phyloP scores from a whole-genome alignment of 176 grass and related monocot species.

The Triticum urartu region DNA sequence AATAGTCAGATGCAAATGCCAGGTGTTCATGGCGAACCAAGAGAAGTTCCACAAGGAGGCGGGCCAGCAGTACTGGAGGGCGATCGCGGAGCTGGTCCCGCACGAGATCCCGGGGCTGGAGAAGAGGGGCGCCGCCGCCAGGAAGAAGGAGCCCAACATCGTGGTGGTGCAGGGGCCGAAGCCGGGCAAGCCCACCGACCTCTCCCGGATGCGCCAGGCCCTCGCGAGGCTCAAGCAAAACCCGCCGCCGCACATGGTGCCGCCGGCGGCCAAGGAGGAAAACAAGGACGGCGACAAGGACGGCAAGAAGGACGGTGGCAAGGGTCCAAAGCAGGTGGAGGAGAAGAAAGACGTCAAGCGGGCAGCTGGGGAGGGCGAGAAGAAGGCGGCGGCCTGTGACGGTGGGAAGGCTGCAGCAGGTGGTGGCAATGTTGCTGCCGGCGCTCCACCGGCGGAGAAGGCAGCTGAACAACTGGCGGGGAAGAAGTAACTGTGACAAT shows the following conservation, averaged over 20 bases:
- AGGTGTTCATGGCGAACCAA: constrained; percentile 64
- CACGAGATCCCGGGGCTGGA: constrained; percentile 65
- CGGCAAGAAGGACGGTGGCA: not conserved
- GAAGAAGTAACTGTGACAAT: constrained; percentile 23
- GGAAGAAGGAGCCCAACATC: constrained; percentile 47
- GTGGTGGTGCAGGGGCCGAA: constrained; percentile 65
- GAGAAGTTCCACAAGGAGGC: constrained; percentile 78
- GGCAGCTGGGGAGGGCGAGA: not conserved
- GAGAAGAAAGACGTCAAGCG: constrained; percentile 13
- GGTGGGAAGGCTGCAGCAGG: not conserved
- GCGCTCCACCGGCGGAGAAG: not conserved
- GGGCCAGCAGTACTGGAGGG: constrained; percentile 64
- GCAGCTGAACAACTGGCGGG: not conserved
- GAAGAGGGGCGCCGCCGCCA: constrained; percentile 34
- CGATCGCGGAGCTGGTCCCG: constrained; percentile 71
- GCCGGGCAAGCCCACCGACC: constrained; percentile 67
- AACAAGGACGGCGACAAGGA: constrained; percentile 10
- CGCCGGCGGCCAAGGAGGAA: constrained; percentile 10
- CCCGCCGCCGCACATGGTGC: constrained; percentile 60
- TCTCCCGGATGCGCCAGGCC: constrained; percentile 63
- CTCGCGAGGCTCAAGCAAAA: constrained; percentile 60
- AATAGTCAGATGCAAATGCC: not conserved
- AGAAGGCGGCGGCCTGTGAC: not conserved
- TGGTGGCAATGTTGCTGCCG: not conserved
- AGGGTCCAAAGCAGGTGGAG: not conserved